These are phyloP conservation scores for Fusarium sp. DNA, from an alignment of 2,329 filamentous ascomycete species.

Conservation along the genomic window DNA sequence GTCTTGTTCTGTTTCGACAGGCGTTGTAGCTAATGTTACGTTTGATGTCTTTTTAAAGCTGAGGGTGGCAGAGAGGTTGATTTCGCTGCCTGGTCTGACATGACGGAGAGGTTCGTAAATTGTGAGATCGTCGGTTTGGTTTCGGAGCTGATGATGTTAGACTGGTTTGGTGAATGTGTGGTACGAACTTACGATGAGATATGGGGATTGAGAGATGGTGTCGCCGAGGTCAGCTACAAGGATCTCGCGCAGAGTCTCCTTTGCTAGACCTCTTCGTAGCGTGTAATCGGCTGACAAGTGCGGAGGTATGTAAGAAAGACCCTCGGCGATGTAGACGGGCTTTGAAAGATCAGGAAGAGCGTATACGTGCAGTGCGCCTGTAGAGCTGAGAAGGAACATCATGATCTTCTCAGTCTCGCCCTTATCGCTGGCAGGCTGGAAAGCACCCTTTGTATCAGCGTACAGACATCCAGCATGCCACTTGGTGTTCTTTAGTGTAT, in stretches of 20 bases:
- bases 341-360: slow-evolving; percentile 78
- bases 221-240: slow-evolving; percentile 89
- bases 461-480: slow-evolving; percentile 91
- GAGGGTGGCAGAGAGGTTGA: slow-evolving; percentile 65
- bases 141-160: slow-evolving; percentile 70
- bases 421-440: slow-evolving; percentile 60
- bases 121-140: slow-evolving; percentile 82
- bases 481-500: slow-evolving; percentile 68
- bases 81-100: slow-evolving; percentile 52
- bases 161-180: not conserved
- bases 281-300: slow-evolving; percentile 78
- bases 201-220: slow-evolving; percentile 73
- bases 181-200: slow-evolving; percentile 76
- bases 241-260: slow-evolving; percentile 81
- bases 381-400: slow-evolving; percentile 80
- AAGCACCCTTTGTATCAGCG: slow-evolving; percentile 69
- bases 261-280: slow-evolving; percentile 74
- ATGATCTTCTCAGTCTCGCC: slow-evolving; percentile 64
- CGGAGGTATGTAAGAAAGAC: slow-evolving; percentile 81
- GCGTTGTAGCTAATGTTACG: slow-evolving; percentile 70
- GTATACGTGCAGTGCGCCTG: slow-evolving; percentile 84
- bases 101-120: slow-evolving; percentile 84
- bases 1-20: slow-evolving; percentile 62
- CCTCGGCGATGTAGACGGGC: slow-evolving; percentile 79
- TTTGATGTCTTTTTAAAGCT: slow-evolving; percentile 83